phyloP scores from a whole-genome alignment of 2,329 filamentous ascomycete genomes.

The Escovopsis weberi region DNA sequence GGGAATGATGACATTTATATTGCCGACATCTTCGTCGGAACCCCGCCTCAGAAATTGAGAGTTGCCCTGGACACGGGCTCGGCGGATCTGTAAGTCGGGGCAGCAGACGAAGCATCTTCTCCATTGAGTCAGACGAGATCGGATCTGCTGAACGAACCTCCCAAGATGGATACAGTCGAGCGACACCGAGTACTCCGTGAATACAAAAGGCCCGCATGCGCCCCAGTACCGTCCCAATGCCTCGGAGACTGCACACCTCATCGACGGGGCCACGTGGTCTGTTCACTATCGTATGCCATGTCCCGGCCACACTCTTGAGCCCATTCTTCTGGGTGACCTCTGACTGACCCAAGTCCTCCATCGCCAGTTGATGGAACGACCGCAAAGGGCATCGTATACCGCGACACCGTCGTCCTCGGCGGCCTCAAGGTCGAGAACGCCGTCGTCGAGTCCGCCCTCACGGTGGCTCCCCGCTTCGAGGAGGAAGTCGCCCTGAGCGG shows the following conservation, averaged over 20 bases:
- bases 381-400: slow-evolving; percentile 34
- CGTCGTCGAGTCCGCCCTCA: slow-evolving; percentile 34
- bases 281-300: slow-evolving; percentile 33
- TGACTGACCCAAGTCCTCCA: neutral
- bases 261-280: slow-evolving; percentile 32
- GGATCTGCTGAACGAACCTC: slow-evolving; percentile 1
- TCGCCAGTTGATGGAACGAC: slow-evolving; percentile 27
- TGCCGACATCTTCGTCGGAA: slow-evolving; percentile 30
- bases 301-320: neutral
- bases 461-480: slow-evolving; percentile 29
- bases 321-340: neutral
- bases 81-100: slow-evolving; percentile 44
- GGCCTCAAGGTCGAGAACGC: slow-evolving; percentile 27
- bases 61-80: slow-evolving; percentile 41
- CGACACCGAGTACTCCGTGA: slow-evolving; percentile 25
- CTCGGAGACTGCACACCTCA: slow-evolving; percentile 27
- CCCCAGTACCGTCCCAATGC: slow-evolving; percentile 28
- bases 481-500: slow-evolving; percentile 29
- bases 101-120: neutral
- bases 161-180: slow-evolving; percentile 39
- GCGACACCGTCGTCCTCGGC: slow-evolving; percentile 33
- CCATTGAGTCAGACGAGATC: neutral
- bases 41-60: slow-evolving; percentile 31
- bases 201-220: slow-evolving; percentile 21
- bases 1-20: slow-evolving; percentile 29